Evolutionary conservation across 345 rosid genomes (phyloP).

Genomic region (Alliaria petiolata): DNA sequence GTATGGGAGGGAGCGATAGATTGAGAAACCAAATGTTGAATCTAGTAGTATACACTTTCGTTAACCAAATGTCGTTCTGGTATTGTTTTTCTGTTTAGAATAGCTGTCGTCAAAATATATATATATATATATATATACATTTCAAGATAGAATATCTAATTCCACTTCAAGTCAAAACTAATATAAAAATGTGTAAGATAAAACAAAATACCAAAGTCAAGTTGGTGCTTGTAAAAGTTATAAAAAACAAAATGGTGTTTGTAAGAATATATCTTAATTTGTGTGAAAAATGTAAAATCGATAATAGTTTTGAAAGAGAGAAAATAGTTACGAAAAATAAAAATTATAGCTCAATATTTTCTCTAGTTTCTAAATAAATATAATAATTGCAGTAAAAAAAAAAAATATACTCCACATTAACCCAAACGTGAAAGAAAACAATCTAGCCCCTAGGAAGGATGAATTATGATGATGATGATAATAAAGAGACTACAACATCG

Average conservation of each 20-base stretch:
- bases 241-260: too few species aligned
- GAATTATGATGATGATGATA: neutral
- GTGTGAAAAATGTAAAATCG: neutral
- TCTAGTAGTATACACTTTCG: too few species aligned
- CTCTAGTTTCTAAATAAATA: neutral
- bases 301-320: neutral
- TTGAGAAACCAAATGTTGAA: neutral
- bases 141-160: neutral
- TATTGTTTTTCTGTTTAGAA: neutral
- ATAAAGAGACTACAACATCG: constrained; percentile 26
- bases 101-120: neutral
- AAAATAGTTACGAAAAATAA: neutral
- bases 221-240: neutral
- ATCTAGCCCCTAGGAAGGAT: constrained; percentile 12
- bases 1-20: constrained; percentile 11
- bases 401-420: neutral
- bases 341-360: neutral
- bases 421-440: neutral
- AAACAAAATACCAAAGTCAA: neutral
- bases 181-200: neutral
- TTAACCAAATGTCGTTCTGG: neutral
- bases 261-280: too few species aligned
- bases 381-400: too few species aligned
- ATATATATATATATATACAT: too few species aligned
- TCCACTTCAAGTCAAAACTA: neutral